phyloP scores from a whole-genome alignment of 345 rosid genomes.

The Bretschneidera sinensis region DNA sequence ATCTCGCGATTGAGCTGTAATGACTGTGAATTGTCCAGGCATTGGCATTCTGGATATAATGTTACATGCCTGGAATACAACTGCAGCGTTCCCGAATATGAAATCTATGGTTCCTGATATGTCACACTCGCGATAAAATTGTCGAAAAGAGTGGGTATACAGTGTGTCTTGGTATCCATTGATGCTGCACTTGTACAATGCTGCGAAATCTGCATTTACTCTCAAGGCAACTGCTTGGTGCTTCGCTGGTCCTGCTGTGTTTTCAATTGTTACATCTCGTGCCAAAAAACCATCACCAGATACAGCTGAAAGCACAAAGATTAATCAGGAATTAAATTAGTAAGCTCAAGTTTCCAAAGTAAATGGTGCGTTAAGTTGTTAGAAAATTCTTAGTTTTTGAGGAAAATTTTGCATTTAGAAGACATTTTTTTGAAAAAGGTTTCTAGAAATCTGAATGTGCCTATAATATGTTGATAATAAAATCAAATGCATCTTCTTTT shows the following conservation, averaged over 20 bases:
- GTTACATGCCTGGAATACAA: conserved; percentile 63
- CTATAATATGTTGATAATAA: no score
- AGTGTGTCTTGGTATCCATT: conserved; percentile 73
- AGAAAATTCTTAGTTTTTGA: no score
- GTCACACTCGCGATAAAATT: conserved; percentile 76
- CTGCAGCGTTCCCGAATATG: conserved; percentile 78
- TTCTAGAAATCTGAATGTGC: no score
- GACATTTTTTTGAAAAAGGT: no score
- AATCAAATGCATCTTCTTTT: no score
- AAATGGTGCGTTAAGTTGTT: no score
- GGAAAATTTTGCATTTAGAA: no score
- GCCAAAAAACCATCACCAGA: conserved; percentile 80
- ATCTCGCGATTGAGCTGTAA: conserved; percentile 75
- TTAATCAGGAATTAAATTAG: not conserved
- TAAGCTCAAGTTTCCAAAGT: not conserved
- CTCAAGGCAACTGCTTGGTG: conserved; percentile 83
- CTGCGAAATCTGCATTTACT: conserved; percentile 61
- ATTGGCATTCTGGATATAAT: conserved; percentile 62
- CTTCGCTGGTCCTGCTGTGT: conserved; percentile 73
- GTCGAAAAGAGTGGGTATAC: conserved; percentile 65
- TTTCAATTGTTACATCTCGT: conserved; percentile 59
- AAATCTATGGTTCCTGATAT: conserved; percentile 69
- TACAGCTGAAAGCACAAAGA: no score
- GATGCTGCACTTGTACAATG: conserved; percentile 51
- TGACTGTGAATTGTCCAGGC: conserved; percentile 58